Evolutionary conservation across 768 basidiomycete species (phyloP), one percentile per base, ranked within the genome.

Genomic region (Russula lepida): DNA sequence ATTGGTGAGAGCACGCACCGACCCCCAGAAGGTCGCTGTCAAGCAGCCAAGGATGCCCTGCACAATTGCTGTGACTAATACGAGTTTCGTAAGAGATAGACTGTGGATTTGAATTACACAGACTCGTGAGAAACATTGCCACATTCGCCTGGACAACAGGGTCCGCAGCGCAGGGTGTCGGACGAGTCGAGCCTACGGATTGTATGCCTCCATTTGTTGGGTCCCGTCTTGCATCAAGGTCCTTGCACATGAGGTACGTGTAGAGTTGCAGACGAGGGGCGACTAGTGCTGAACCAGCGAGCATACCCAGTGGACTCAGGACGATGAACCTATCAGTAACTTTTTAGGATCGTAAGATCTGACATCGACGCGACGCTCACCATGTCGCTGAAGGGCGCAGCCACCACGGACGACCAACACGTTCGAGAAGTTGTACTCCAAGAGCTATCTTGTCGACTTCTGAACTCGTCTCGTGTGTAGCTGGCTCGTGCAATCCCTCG

Each of bases 1-100:
- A 4, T 2, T n/a, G 23, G 37, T 17, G 39, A 35, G 23, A 76
- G 7, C 44, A 46, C 85, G 71, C 72, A 88, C 87, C 56, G 85
- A 79, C 58, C 88, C 87, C 93, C 93, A 95, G 82, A 85, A 94
- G 2, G 82, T 89, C 13, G 86, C 85, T 3, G 91, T 92, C 35
- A 94, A 68, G 63, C 89, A 88, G 33, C 83, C 79, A 35, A 95
- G 74, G 54, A 91, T 71, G 9, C 93, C 93, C 74, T 82, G 83
- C 9, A 79, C 75, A 3, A 84, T 76, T 0, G 81, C 72, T 69
- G 89, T 84, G 23, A 79, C 88, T 91, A 66, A 25, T 21, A 5
- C 12, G 17, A 7, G 32, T 53, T 21, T n/a, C 11, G 27, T 62
- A 46, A 57, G 50, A 32, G 25, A n/a, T 3, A 23, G 5, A n/a